Base-by-base conservation (phyloP, 2,329 filamentous ascomycete genomes). In the Ophiosphaerella korrae region DNA sequence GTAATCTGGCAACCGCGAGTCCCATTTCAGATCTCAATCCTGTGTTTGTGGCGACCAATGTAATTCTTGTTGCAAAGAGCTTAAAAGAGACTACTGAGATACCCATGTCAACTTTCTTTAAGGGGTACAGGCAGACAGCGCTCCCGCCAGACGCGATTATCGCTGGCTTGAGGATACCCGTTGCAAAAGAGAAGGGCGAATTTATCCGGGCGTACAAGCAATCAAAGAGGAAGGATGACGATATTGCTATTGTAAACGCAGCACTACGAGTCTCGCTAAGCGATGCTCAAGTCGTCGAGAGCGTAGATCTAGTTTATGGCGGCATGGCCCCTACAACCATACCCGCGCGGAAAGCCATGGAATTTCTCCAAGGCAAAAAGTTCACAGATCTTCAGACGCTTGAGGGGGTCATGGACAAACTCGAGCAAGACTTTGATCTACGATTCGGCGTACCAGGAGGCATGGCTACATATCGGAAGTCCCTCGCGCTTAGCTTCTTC, bases 21-120 rank as follows among this genome's bases (percentile, higher is more conserved):
- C 94, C 94, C 0, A 99, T 97, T 39, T 97, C 93, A 0, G 94
- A 99, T 77, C 77, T 99, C 38, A 99, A 97, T 66, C 94, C 94
- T 0, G 91, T 97, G 0, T 87, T 99, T 43, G 89, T 97, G 71
- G 92, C 91, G 3, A 88, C 91, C 1, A 90, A 93, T 59, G 88
- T 91, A 1, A 85, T 88, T 0, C 75, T 97, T 4, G 80, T 97
- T 16, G 90, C 92, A 4, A 94, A 89, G 70, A 92, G 90, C 0
- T 77, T 88, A 4, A 81, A 81, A 0, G 81, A 87, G 59, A 89
- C 89, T 49, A 89, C 81, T 0, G 88, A 96, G 57, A 90, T 97
- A n/a, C 90, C 91, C 2, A 96, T 97, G 89, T 83, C 86, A 0
- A 81, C 88, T 3, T 97, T 97, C 74, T 99, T 97, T 80, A 93